Percentiles rank a stretch among this genome's conserved stretches.
Evolutionary conservation across 2,329 filamentous ascomycete genomes (phyloP).

Genomic region (Stemphylium beticola): DNA sequence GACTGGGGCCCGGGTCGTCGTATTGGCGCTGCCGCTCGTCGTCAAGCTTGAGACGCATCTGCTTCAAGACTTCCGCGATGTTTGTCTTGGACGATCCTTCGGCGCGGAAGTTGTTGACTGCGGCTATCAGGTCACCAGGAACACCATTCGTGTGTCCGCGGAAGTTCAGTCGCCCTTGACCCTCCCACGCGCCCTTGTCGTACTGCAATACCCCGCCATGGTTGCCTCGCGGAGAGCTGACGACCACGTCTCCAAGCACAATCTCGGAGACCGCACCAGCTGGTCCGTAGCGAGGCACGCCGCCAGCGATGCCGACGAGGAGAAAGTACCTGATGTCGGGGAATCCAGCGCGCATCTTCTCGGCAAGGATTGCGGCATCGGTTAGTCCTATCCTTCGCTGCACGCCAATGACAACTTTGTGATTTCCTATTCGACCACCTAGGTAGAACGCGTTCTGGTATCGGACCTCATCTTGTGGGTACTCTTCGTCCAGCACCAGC

Average conservation of each 20-base stretch:
- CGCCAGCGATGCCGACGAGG: constrained; percentile 29
- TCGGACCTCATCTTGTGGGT: constrained; percentile 17
- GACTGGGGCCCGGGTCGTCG: constrained; percentile 13
- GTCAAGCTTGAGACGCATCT: constrained; percentile 21
- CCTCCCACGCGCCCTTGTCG: constrained; percentile 23
- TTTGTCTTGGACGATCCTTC: constrained; percentile 9
- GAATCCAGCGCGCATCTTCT: constrained; percentile 18
- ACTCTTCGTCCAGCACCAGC: constrained; percentile 37
- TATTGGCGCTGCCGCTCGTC: constrained; percentile 9
- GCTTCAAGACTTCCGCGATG: constrained; percentile 10
- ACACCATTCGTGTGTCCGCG: constrained; percentile 16
- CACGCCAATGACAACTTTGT: constrained; percentile 18
- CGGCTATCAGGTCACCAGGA: constrained; percentile 14
- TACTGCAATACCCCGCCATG: constrained; percentile 29
- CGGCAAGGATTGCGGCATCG: constrained; percentile 12
- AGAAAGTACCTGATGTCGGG: constrained; percentile 22
- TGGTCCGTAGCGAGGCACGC: constrained; percentile 23
- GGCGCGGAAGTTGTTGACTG: constrained; percentile 15
- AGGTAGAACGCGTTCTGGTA: constrained; percentile 6
- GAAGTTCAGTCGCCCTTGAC: constrained; percentile 16
- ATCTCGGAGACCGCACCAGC: constrained; percentile 19
- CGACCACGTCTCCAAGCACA: constrained; percentile 29
- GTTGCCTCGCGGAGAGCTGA: constrained; percentile 23
- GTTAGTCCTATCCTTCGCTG: constrained; percentile 7
- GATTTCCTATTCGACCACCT: constrained; percentile 15